Conservation (phyloP, 768 basidiomycete species). For the Boletus reticuloceps region DNA sequence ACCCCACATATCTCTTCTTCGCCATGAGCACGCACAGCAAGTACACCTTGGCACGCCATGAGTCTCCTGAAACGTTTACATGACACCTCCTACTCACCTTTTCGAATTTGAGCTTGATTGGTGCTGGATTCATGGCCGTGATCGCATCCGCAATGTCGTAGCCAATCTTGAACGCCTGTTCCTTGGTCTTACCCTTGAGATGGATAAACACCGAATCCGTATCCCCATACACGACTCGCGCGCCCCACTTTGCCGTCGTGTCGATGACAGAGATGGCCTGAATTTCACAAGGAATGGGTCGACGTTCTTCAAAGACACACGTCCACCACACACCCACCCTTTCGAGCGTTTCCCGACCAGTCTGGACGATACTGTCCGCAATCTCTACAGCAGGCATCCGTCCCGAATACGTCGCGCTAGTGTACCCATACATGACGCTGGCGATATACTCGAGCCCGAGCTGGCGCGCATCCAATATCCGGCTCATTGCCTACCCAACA, state of each 20-base stretch:
- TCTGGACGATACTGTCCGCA: slow-evolving; percentile 98
- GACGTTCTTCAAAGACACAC: no score
- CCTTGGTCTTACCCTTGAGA: slow-evolving; percentile 86
- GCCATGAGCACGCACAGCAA: slow-evolving; percentile 93
- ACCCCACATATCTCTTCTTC: slow-evolving; percentile 98
- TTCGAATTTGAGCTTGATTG: slow-evolving; percentile 96
- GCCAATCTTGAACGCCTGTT: slow-evolving; percentile 91
- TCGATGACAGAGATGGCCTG: slow-evolving; percentile 86
- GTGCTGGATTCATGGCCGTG: slow-evolving; percentile 83
- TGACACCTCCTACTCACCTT: slow-evolving; percentile 52
- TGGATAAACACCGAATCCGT: slow-evolving; percentile 95
- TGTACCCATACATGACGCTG: slow-evolving; percentile 96
- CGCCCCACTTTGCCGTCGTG: slow-evolving; percentile 79
- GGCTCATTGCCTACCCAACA: slow-evolving; percentile 56
- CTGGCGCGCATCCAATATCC: slow-evolving; percentile 87
- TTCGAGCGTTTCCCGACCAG: slow-evolving; percentile 13
- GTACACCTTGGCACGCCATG: slow-evolving; percentile 65
- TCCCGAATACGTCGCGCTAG: slow-evolving; percentile 90
- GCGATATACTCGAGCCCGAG: slow-evolving; percentile 91
- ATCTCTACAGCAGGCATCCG: slow-evolving; percentile 99
- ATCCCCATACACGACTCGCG: slow-evolving; percentile 93
- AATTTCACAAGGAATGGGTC: not conserved
- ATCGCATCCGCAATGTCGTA: slow-evolving; percentile 88
- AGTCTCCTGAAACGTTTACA: not conserved
- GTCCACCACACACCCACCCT: no score